Base-by-base conservation (phyloP, 2,329 filamentous ascomycete genomes). In the Colletotrichum sp. region DNA sequence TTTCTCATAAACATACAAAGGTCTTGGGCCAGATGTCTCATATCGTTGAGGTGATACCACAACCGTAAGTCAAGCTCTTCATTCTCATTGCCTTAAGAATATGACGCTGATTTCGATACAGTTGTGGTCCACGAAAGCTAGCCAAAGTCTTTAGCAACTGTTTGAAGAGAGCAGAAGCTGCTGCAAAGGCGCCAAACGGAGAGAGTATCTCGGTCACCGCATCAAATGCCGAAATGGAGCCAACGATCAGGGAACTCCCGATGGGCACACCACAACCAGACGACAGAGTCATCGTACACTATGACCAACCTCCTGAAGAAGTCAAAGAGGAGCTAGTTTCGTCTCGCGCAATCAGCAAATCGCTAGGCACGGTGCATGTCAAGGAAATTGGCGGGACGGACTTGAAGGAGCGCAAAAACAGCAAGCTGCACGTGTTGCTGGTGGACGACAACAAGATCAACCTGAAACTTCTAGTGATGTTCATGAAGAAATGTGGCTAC, bases 401-500 rank as follows among this genome's bases (percentile, higher is more conserved):
- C 12, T n/a, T 24, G 60, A 24, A 64, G 3, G 58, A 26, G 32
- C 61, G 32, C 15, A 30, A 43, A n/a, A 8, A 60, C 15, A 60
- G 66, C 55, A 69, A 60, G 30, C 34, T 69, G 4, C 66, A 82
- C 24, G 79, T 87, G 4, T 78, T 87, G 4, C 79, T 85, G 3
- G 85, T 87, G 4, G 86, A 88, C 64, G 86, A 87, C 76, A 87
- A 87, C 77, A 80, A 81, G 4, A 85, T 87, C 76, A 87, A 87
- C 71, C 80, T 87, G 16, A 83, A 86, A 77, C 79, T 88, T 1
- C 80, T 88, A 4, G 82, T 84, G 15, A 86, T 83, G 43, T 87
- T 86, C 43, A 84, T 87, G 80, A 82, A 81, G 26, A 88, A 86
- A 75, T 84, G 83, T 26, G 84, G 86, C 5, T 83, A 84, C 34